Conservation (phyloP, 78 protist species). For the Pelomyxa schiedti region DNA sequence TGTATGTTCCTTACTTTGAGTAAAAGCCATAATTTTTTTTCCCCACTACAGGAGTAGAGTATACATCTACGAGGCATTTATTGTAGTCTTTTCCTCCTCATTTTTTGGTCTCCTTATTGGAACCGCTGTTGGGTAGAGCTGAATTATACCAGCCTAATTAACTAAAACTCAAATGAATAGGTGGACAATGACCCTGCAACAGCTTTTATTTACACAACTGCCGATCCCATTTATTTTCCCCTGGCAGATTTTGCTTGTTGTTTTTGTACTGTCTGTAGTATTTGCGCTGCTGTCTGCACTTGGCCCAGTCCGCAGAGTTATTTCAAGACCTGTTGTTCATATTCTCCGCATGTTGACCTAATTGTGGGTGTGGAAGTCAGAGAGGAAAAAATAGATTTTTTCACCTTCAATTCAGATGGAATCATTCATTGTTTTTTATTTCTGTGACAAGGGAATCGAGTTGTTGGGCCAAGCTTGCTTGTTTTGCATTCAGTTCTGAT, state of each 20-base stretch:
- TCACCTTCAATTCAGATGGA: too few relatives aligned
- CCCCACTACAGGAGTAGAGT: conserved; percentile 19
- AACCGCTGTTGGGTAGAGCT: conserved; percentile 11
- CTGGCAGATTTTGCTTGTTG: conserved; percentile 13
- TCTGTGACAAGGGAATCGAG: too few relatives aligned
- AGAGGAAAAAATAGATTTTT: too few relatives aligned
- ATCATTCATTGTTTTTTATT: too few relatives aligned
- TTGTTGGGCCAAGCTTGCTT: too few relatives aligned
- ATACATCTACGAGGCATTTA: conserved; percentile 79
- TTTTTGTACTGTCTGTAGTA: conserved; percentile 27
- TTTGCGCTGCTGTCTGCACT: conserved; percentile 39
- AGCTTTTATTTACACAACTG: conserved; percentile 61
- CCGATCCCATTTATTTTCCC: conserved; percentile 77
- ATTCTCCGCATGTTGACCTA: conserved; percentile 37
- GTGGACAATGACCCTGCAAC: conserved; percentile 58
- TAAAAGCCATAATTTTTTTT: too few relatives aligned
- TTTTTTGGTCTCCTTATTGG: conserved; percentile 71
- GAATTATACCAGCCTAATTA: conserved; percentile 14
- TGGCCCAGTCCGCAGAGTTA: conserved; percentile 36
- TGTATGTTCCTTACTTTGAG: conserved; percentile 20
- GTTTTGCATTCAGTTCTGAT: too few relatives aligned
- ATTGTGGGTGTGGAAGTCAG: too few relatives aligned
- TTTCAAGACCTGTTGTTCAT: conserved; percentile 33
- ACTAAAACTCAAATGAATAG: too few relatives aligned
- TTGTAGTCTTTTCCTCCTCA: conserved; percentile 70